Conservation (phyloP, 2,329 filamentous ascomycete genomes). For the Aureobasidium vineae region DNA sequence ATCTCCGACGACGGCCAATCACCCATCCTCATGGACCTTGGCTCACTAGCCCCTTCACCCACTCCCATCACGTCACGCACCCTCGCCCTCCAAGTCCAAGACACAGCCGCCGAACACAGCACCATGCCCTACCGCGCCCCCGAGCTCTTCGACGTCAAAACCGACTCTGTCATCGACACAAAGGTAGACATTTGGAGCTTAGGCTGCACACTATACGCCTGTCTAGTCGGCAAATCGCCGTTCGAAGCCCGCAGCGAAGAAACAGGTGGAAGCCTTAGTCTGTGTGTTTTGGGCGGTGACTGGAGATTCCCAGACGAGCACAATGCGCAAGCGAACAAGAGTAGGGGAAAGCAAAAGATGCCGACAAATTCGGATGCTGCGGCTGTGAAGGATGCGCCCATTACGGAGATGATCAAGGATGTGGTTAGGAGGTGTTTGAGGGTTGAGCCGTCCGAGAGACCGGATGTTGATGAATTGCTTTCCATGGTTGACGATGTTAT, state of each 20-base stretch:
- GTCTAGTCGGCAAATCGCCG: slow-evolving; percentile 91
- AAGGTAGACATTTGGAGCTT: slow-evolving; percentile 98
- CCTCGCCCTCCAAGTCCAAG: slow-evolving; percentile 86
- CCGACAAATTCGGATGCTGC: slow-evolving; percentile 32
- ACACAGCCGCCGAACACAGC: slow-evolving; percentile 90
- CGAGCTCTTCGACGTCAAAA: slow-evolving; percentile 97
- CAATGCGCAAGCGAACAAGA: slow-evolving; percentile 51
- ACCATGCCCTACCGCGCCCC: slow-evolving; percentile 99
- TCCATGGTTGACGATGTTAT: slow-evolving; percentile 72
- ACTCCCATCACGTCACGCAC: slow-evolving; percentile 87
- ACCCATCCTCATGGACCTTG: slow-evolving; percentile 96
- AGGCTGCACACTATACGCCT: slow-evolving; percentile 96
- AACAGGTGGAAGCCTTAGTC: slow-evolving; percentile 87
- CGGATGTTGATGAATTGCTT: slow-evolving; percentile 83
- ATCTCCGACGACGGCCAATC: slow-evolving; percentile 85
- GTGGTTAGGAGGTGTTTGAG: slow-evolving; percentile 82
- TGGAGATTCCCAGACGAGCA: slow-evolving; percentile 96
- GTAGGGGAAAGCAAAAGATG: slow-evolving; percentile 55
- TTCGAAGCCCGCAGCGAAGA: slow-evolving; percentile 96
- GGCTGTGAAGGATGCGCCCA: slow-evolving; percentile 48
- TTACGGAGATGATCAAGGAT: slow-evolving; percentile 80
- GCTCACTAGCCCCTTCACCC: slow-evolving; percentile 82
- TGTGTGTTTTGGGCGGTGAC: slow-evolving; percentile 89
- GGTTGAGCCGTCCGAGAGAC: slow-evolving; percentile 83
- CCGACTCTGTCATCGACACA: slow-evolving; percentile 84